phyloP scores from a whole-genome alignment of 192 early-diverging fungal genomes.

The Haplosporangium gracile region DNA sequence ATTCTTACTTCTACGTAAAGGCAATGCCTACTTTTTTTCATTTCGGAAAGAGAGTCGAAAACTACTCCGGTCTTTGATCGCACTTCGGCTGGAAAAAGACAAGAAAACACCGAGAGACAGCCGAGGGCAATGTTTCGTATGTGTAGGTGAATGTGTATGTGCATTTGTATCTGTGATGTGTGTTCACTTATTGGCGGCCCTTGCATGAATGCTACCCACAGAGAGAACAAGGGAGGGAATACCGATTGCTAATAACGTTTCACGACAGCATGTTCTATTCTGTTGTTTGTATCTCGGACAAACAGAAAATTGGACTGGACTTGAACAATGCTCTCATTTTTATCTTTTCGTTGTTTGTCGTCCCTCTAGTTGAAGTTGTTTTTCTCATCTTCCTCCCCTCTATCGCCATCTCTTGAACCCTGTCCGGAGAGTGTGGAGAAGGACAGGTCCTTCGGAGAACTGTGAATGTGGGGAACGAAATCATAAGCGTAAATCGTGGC shows the following conservation, averaged over 20 bases:
- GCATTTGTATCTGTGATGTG: not conserved
- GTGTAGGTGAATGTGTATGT: not conserved
- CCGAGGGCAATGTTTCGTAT: not conserved
- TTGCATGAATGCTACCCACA: not conserved
- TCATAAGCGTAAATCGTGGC: not conserved
- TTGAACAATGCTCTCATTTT: not conserved
- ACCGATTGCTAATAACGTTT: constrained; percentile 10
- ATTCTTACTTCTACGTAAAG: not conserved
- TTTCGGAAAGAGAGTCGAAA: not conserved
- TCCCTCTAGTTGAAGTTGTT: not conserved
- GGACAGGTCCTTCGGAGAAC: not conserved
- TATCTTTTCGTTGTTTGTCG: not conserved
- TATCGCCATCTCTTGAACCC: not conserved
- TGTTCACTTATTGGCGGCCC: not conserved
- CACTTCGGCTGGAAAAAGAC: not conserved
- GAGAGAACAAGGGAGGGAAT: not conserved
- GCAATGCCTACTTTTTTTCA: not conserved
- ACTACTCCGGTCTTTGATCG: not conserved
- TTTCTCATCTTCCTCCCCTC: not conserved
- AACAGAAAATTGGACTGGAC: not conserved
- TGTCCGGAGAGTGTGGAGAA: not conserved
- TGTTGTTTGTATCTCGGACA: not conserved
- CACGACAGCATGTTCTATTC: not conserved
- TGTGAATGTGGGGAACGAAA: not conserved
- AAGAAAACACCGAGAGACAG: not conserved